Base-by-base conservation (phyloP, 225 moss, liverwort and hornwort genomes). In the Marchantia polymorpha region DNA sequence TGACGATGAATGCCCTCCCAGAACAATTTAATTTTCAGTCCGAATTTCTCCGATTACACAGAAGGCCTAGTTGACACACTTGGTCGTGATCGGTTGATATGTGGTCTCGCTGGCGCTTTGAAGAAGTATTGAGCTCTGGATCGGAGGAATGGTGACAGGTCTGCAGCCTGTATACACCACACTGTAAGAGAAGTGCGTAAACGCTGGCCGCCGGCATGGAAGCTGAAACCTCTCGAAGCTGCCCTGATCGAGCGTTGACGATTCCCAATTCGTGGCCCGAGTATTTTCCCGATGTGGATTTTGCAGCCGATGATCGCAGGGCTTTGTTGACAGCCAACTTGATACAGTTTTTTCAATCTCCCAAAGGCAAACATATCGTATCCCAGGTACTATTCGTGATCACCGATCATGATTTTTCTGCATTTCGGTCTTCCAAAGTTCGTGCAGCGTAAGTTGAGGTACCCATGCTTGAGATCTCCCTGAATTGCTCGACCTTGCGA, bases 271-370 rank as follows among this genome's bases (percentile, higher is more conserved):
- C 94, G 16, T 99, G 97, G 97, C 81, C 83, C 51, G 89, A 92
- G 88, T 99, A 99, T 60, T 99, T 99, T 79, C 93, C 97, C 1
- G 95, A 90, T 63, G 91, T 89, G 71, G 89, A 88, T 26, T 93
- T 85, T 78, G 83, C 77, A 23, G 81, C 73, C 7, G 84, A 83
- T 0, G 91, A 95, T 75, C 79, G 79, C 56, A 84, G 85, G 80
- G 93, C 79, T n/a, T 10, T 83, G 79, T 90, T 99, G 17, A 92
- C 92, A 6, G 84, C 65, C 76, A 79, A 73, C 73, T 86, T 99
- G 67, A 78, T 90, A 64, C 85, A 82, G 23, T 88, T 87, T 67
- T 83, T 92, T 17, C 87, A 86, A 72, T 86, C 86, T 13, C 77
- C 83, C 59, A 85, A 83, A 49, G 88, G 91, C 48, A 80, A 80